Percentiles rank a stretch among this genome's conserved stretches.
phyloP scores from a whole-genome alignment of 2,329 filamentous ascomycete genomes.

The Sphaceloma murrayae region DNA sequence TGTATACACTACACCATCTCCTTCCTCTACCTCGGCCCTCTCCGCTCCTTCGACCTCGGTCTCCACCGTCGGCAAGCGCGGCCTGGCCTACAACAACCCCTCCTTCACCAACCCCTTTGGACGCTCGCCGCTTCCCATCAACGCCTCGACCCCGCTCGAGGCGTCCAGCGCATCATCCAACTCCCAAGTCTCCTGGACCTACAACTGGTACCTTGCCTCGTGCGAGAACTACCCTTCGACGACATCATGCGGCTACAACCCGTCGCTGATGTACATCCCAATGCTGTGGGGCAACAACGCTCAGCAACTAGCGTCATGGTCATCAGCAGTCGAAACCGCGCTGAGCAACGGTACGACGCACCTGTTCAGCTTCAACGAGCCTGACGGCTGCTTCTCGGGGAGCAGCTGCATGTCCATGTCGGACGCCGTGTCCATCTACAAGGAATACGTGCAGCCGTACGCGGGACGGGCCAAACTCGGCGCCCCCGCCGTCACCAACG shows the following conservation, averaged over 20 bases:
- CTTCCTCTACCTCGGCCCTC: not conserved
- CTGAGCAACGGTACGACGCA: conserved; percentile 34
- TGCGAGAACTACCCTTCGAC: conserved; percentile 16
- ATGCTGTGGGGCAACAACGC: conserved; percentile 23
- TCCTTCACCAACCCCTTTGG: conserved; percentile 20
- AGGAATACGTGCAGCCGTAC: conserved; percentile 46
- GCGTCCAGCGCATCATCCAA: conserved; percentile 20
- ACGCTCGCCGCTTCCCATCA: conserved; percentile 60
- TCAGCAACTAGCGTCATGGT: conserved; percentile 21
- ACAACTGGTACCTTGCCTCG: conserved; percentile 23
- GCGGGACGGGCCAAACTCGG: conserved; percentile 41
- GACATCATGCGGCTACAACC: conserved; percentile 21
- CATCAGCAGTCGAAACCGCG: conserved; percentile 20
- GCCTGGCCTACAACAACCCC: conserved; percentile 54
- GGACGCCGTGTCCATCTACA: conserved; percentile 43
- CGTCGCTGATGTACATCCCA: conserved; percentile 23
- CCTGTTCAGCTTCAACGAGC: conserved; percentile 60
- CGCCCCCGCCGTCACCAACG: conserved; percentile 52
- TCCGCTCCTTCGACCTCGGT: not conserved
- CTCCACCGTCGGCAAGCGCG: conserved; percentile 43
- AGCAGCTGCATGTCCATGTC: conserved; percentile 49
- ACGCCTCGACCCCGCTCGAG: conserved; percentile 42
- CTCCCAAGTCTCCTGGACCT: conserved; percentile 24
- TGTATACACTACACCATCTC: too few species aligned
- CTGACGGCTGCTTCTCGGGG: conserved; percentile 41